These are phyloP conservation scores for Aspergillus baeticus DNA, from an alignment of 495 filamentous ascomycete species.

Conservation along the genomic window DNA sequence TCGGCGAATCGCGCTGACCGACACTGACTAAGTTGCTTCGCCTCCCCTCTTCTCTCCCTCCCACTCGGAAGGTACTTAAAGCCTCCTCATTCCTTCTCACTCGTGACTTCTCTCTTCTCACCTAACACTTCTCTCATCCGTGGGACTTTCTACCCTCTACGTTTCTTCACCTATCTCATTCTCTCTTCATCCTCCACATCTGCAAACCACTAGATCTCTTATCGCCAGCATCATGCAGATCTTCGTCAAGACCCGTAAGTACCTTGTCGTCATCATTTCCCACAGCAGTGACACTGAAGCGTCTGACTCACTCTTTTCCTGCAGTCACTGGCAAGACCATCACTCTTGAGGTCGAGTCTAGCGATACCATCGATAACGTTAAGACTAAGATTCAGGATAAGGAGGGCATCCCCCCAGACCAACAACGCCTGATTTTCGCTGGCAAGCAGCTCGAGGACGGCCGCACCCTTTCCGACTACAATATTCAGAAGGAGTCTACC, in stretches of 20 bases:
- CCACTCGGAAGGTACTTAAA: constrained; percentile 21
- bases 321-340: constrained; percentile 95
- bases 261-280: too few relatives aligned
- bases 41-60: constrained; percentile 30
- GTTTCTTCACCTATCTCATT: constrained; percentile 13
- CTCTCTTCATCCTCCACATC: constrained; percentile 13
- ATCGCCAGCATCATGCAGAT: constrained; percentile 73
- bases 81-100: constrained; percentile 17
- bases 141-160: constrained; percentile 6
- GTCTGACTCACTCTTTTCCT: constrained; percentile 14
- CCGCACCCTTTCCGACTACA: constrained; percentile 95
- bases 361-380: constrained; percentile 98
- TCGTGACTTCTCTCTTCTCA: constrained; percentile 21
- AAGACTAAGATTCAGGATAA: constrained; percentile 99
- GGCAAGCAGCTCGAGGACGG: constrained; percentile 98
- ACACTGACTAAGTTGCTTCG: constrained; percentile 42
- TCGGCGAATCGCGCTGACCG: constrained; percentile 37
- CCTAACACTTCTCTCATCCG: constrained; percentile 26
- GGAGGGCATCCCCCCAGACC: constrained; percentile 97
- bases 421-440: constrained; percentile 98
- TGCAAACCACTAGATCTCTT: constrained; percentile 9
- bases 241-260: constrained; percentile 95
- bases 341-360: constrained; percentile 97
- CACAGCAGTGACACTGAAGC: constrained; percentile 6
- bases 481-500: constrained; percentile 97